phyloP scores from a whole-genome alignment of 202 grass and related monocot genomes.

The Brachypodium distachyon region DNA sequence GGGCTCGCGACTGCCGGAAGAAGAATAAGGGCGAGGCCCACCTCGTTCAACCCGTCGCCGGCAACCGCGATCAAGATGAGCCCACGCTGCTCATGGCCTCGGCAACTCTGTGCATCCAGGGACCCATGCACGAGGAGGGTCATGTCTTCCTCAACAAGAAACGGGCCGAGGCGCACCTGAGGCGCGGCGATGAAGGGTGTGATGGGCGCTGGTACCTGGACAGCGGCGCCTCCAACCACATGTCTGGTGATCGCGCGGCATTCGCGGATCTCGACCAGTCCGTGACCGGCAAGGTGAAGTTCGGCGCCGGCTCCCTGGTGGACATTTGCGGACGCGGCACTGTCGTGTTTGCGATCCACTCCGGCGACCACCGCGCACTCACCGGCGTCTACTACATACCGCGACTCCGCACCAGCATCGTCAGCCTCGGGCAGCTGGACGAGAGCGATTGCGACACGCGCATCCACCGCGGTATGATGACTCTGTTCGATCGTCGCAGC shows the following conservation, averaged over 20 bases:
- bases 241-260: not conserved
- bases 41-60: no score
- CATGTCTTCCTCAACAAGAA: no score
- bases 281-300: no score
- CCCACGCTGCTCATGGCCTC: not conserved
- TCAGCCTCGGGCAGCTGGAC: not conserved
- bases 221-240: not conserved
- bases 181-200: fast-evolving
- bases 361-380: not conserved
- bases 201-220: not conserved
- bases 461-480: not conserved
- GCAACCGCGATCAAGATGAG: not conserved
- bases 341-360: not conserved
- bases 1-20: not conserved
- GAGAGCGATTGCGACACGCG: not conserved
- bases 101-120: no score
- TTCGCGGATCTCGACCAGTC: no score
- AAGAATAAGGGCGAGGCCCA: not conserved
- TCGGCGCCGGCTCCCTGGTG: no score
- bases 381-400: not conserved
- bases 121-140: not conserved
- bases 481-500: no score
- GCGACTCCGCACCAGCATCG: not conserved
- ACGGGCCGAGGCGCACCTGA: not conserved
- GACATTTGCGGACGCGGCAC: not conserved